Evolutionary conservation across 2,329 filamentous ascomycete species (phyloP), one percentile per base, ranked within the genome.

Genomic region (Fusarium incarnatum): DNA sequence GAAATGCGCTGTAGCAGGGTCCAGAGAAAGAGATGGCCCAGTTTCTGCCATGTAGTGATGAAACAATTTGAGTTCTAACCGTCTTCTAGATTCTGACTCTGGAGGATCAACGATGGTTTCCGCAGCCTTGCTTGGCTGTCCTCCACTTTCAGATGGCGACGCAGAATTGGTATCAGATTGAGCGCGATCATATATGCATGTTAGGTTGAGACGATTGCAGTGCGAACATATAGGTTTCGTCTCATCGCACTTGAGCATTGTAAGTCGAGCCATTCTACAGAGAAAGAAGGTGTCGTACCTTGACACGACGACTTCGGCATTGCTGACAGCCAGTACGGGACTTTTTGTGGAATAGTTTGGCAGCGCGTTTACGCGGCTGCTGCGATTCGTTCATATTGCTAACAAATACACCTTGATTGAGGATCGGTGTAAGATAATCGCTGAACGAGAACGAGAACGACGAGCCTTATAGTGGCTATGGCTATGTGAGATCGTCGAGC

Each of bases 371-470:
- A 25, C 49, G 50, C 6, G 56, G 50, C 34, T 37, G 41, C 8
- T 56, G 30, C 27, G 16, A 12, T 3, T 28, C 45, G 30, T 32
- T 15, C 55, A 57, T 57, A 23, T 12, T 27, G 34, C 34, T n/a
- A 9, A 27, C 11, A 16, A 10, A 30, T 27, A 4, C 27, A 28
- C 27, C 27, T 28, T 28, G 27, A 12, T 6, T 18, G 30, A 27
- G 23, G 7, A 4, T n/a, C 18, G 34, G 28, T n/a, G 52, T 20
- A 22, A 50, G 23, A 23, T 23, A 37, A 50, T 13, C 18, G 16
- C 22, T 32, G 49, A 59, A 56, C 56, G 56, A 55, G 56, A 58
- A 58, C 56, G 56, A 58, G 49, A 27, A 53, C 47, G 47, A 58
- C 30, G 25, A 22, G 15, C 44, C 22, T 32, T 30, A 23, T 56